Conservation (phyloP, 1,139 yeast species). For the Magnusiomyces tetraspermus region DNA sequence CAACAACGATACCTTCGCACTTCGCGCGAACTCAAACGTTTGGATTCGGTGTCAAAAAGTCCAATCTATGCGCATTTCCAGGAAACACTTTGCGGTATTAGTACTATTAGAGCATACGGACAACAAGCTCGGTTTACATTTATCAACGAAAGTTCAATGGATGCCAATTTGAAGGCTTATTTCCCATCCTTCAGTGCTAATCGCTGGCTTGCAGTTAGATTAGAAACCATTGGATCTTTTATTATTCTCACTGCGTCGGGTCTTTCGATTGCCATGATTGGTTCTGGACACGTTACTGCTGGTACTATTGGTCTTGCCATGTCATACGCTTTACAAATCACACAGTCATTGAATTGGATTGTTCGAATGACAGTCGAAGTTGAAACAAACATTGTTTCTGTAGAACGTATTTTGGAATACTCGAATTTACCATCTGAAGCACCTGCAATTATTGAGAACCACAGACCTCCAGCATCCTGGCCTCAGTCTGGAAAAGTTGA, state of each 20-base stretch:
- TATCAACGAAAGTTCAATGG: constrained; percentile 69
- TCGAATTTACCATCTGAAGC: constrained; percentile 71
- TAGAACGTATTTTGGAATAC: constrained; percentile 88
- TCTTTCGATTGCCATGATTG: constrained; percentile 10
- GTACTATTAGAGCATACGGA: constrained; percentile 80
- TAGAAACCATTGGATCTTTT: constrained; percentile 81
- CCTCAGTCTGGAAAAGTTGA: constrained; percentile 65
- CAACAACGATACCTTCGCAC: constrained; percentile 86
- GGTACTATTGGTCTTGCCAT: constrained; percentile 92
- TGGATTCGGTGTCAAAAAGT: constrained; percentile 86
- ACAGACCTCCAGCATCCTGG: constrained; percentile 69
- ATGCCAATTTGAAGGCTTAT: constrained; percentile 79
- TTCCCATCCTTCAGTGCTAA: constrained; percentile 92
- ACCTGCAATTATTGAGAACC: constrained; percentile 57
- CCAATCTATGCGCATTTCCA: constrained; percentile 97
- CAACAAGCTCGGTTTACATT: constrained; percentile 65
- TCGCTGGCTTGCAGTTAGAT: constrained; percentile 92
- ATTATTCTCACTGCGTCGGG: constrained; percentile 83
- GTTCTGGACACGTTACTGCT: constrained; percentile 39
- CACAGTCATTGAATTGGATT: constrained; percentile 93
- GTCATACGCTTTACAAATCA: constrained; percentile 83
- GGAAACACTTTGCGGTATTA: constrained; percentile 83
- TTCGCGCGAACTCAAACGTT: constrained; percentile 87
- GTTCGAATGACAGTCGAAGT: constrained; percentile 98
- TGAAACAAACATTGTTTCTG: constrained; percentile 93